Evolutionary conservation across 495 filamentous ascomycete genomes (phyloP).

Genomic region (Xylaria scruposa): DNA sequence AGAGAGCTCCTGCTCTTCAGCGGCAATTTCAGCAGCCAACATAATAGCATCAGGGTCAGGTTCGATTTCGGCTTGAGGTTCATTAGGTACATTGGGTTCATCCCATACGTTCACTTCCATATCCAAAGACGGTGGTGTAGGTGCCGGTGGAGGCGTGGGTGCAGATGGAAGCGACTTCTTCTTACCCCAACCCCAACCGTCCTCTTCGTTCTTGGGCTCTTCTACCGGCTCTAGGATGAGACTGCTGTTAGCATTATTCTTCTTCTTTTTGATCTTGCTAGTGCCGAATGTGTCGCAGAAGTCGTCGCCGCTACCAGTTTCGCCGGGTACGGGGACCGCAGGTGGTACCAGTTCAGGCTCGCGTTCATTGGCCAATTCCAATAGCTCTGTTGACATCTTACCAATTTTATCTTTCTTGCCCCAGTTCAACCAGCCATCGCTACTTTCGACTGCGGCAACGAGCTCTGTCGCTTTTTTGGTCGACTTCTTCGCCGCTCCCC

Average conservation of each 20-base stretch:
- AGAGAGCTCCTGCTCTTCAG: constrained; percentile 47
- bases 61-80: constrained; percentile 28
- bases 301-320: constrained; percentile 35
- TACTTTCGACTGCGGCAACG: constrained; percentile 26
- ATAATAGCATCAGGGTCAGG: constrained; percentile 32
- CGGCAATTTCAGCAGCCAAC: constrained; percentile 37
- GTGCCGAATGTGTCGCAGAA: constrained; percentile 46
- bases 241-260: constrained; percentile 34
- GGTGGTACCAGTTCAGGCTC: constrained; percentile 32
- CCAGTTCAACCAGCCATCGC: constrained; percentile 41
- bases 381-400: constrained; percentile 41
- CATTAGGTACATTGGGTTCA: constrained; percentile 27
- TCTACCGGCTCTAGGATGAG: constrained; percentile 55
- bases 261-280: constrained; percentile 44
- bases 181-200: constrained; percentile 47
- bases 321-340: constrained; percentile 31
- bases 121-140: constrained; percentile 47
- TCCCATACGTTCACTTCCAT: constrained; percentile 40
- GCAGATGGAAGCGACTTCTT: constrained; percentile 50
- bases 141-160: constrained; percentile 50
- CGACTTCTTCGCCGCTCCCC: constrained; percentile 45
- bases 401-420: constrained; percentile 45
- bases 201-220: constrained; percentile 50
- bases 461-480: constrained; percentile 36
- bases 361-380: constrained; percentile 43